These are phyloP conservation scores for Ustilago loliicola DNA, from an alignment of 1,284 basidiomycete species.

Conservation along the genomic window DNA sequence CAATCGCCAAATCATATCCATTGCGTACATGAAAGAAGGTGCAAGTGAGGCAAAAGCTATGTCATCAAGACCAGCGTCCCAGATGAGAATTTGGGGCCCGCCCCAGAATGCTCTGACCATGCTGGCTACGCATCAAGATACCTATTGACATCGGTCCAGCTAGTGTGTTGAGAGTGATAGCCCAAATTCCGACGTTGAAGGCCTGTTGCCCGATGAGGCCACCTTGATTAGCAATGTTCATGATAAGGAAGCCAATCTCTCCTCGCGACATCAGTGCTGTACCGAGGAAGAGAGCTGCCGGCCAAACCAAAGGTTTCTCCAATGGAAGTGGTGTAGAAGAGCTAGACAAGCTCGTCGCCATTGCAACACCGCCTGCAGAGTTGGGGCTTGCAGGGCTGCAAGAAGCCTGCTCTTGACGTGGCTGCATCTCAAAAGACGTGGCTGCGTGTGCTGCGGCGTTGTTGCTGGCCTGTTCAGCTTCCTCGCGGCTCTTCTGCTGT, in stretches of 20 bases:
- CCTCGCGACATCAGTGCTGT: conserved; percentile 75
- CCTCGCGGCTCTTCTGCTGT: not conserved
- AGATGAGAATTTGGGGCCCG: not conserved
- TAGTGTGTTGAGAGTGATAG: conserved; percentile 53
- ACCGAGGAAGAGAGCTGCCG: conserved; percentile 71
- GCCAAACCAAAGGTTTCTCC: conserved; percentile 14
- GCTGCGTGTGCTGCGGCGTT: not conserved
- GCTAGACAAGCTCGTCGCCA: not conserved
- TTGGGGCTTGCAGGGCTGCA: too few species aligned
- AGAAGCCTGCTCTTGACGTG: not conserved
- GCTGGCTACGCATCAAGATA: conserved; percentile 32
- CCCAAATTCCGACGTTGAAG: conserved; percentile 53
- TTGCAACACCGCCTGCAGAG: not conserved
- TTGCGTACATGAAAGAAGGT: not conserved
- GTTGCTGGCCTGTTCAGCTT: not conserved
- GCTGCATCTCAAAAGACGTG: conserved; percentile 4
- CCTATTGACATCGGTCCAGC: conserved; percentile 48
- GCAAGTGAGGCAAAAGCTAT: not conserved
- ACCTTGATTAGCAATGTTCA: conserved; percentile 40
- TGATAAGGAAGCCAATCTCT: conserved; percentile 73
- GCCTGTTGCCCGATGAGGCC: conserved; percentile 31
- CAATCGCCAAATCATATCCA: too few species aligned
- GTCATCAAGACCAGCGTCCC: conserved; percentile 14
- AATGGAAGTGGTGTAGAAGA: not conserved
- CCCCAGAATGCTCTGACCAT: conserved; percentile 16